Evolutionary conservation across 2,329 filamentous ascomycete genomes (phyloP).

Genomic region (Colletotrichum karsti): DNA sequence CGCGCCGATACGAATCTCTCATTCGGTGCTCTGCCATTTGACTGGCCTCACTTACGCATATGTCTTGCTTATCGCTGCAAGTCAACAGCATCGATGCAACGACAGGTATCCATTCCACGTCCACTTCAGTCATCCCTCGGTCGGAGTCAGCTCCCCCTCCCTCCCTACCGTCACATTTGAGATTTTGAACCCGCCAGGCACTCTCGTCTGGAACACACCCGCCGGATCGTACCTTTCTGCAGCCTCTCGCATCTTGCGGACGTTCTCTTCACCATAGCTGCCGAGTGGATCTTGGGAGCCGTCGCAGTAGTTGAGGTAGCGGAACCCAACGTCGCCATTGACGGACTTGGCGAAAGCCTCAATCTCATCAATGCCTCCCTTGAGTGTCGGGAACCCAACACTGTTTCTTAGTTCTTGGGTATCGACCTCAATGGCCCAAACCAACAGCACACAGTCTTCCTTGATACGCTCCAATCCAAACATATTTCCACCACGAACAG

Average conservation of each 20-base stretch:
- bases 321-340: background rate
- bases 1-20: background rate
- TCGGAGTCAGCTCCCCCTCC: no score
- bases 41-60: background rate
- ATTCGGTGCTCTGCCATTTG: background rate
- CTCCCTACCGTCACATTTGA: background rate
- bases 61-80: background rate
- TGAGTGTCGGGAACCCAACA: background rate
- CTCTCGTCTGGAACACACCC: background rate
- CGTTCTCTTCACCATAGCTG: constrained; percentile 33
- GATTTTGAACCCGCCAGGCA: background rate
- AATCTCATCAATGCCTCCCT: background rate
- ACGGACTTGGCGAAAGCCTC: background rate
- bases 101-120: background rate
- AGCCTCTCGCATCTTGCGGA: constrained; percentile 31
- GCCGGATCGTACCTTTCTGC: constrained; percentile 23
- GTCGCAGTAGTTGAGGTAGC: constrained; percentile 30
- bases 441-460: constrained; percentile 6
- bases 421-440: background rate
- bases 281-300: constrained; percentile 30
- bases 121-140: background rate
- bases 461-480: constrained; percentile 23
- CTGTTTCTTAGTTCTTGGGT: background rate
- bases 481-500: background rate
- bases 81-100: background rate